phyloP scores from a whole-genome alignment of 2,329 filamentous ascomycete species.

The Ascochyta fabae region DNA sequence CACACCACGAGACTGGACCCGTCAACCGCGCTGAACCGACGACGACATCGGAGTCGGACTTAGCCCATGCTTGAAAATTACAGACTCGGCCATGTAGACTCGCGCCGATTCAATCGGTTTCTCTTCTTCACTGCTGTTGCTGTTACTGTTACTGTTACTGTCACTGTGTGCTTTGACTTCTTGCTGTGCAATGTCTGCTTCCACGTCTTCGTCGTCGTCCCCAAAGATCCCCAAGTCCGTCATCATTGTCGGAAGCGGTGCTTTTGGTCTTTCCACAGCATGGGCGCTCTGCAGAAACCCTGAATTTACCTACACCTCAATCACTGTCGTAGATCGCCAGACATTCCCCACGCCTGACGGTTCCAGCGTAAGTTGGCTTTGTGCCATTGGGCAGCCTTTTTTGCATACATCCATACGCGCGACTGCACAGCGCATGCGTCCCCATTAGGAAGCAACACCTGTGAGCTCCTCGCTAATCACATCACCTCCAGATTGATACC shows the following conservation, averaged over 20 bases:
- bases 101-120: not conserved
- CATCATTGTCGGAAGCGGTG: constrained; percentile 59
- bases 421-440: constrained; percentile 1
- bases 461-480: constrained; percentile 4
- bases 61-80: constrained; percentile 12
- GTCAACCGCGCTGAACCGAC: constrained; percentile 35
- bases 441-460: constrained; percentile 5
- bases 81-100: constrained; percentile 8
- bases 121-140: not conserved
- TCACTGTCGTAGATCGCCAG: constrained; percentile 65
- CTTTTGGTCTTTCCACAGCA: constrained; percentile 69
- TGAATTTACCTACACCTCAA: constrained; percentile 56
- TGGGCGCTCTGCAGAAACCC: constrained; percentile 71
- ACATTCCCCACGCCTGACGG: constrained; percentile 65
- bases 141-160: not conserved
- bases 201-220: constrained; percentile 8
- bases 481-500: constrained; percentile 57
- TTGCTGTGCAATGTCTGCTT: constrained; percentile 30
- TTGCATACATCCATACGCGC: not conserved
- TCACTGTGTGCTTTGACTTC: constrained; percentile 3
- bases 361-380: constrained; percentile 53
- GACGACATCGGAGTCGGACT: constrained; percentile 40
- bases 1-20: constrained; percentile 19
- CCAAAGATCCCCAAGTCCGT: constrained; percentile 50
- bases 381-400: not conserved